Percentiles rank a stretch among this genome's conserved stretches.
phyloP scores from a whole-genome alignment of 2,329 filamentous ascomycete genomes.

The Aureobasidium namibiae region DNA sequence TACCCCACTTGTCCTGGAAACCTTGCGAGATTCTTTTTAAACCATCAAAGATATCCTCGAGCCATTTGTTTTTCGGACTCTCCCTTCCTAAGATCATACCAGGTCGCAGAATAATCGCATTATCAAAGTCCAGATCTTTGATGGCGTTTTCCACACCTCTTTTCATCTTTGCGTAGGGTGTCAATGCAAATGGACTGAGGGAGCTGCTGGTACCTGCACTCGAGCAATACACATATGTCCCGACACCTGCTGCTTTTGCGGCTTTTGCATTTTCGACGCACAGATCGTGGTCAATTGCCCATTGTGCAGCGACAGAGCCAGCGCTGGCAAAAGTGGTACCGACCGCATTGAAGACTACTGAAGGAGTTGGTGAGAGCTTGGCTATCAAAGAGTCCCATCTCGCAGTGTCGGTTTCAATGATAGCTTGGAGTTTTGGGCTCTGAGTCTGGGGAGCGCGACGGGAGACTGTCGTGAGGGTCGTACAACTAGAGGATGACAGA shows the following conservation, averaged over 20 bases:
- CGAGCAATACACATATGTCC: slow-evolving; percentile 30
- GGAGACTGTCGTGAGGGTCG: slow-evolving; percentile 12
- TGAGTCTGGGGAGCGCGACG: neutral
- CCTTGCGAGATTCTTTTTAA: neutral
- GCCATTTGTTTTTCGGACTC: slow-evolving; percentile 13
- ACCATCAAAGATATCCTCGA: neutral
- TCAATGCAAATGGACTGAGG: slow-evolving; percentile 19
- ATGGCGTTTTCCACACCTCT: slow-evolving; percentile 30
- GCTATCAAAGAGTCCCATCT: slow-evolving; percentile 11
- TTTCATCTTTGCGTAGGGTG: slow-evolving; percentile 31
- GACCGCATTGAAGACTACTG: slow-evolving; percentile 21
- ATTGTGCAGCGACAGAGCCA: slow-evolving; percentile 28
- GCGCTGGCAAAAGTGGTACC: slow-evolving; percentile 28
- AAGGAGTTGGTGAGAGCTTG: slow-evolving; percentile 13
- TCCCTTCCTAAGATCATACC: slow-evolving; percentile 28
- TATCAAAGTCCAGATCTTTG: slow-evolving; percentile 28
- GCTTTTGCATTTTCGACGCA: slow-evolving; percentile 29
- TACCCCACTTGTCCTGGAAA: neutral
- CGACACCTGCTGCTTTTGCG: slow-evolving; percentile 28
- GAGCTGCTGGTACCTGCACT: slow-evolving; percentile 26
- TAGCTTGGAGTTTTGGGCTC: neutral
- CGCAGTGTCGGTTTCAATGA: neutral
- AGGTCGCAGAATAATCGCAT: slow-evolving; percentile 29
- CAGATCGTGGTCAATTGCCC: slow-evolving; percentile 32
- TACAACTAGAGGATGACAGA: slow-evolving; percentile 9